A percentile compares a stretch with the other conserved stretches of the same genome.
These are phyloP conservation scores for Cyclotella distinguenda DNA, from an alignment of 108 stramenopile species.

Conservation along the genomic window DNA sequence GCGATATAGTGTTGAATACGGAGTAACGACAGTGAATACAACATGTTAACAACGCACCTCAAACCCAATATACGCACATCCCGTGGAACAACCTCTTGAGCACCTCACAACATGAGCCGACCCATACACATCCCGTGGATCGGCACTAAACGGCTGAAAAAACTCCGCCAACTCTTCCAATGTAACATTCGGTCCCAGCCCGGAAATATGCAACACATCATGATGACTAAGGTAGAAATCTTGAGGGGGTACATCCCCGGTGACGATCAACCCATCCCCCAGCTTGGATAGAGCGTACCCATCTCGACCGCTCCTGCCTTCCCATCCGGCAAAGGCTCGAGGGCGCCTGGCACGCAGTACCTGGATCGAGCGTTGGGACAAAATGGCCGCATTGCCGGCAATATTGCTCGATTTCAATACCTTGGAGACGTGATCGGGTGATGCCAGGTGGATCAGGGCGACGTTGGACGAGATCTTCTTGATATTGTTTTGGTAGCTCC, in stretches of 20 bases:
- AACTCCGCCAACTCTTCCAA: conserved; percentile 62
- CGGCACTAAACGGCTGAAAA: conserved; percentile 71
- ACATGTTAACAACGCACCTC: conserved; percentile 27
- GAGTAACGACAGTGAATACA: not conserved
- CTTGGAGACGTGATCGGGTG: conserved; percentile 57
- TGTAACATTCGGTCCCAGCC: conserved; percentile 62
- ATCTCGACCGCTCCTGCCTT: conserved; percentile 38
- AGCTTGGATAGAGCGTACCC: conserved; percentile 47
- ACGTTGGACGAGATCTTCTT: conserved; percentile 55
- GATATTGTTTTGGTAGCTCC: too few relatives aligned
- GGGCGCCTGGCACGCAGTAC: conserved; percentile 72
- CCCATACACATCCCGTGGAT: conserved; percentile 63
- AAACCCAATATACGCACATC: conserved; percentile 78
- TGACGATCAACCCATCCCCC: conserved; percentile 62
- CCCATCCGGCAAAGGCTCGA: conserved; percentile 56
- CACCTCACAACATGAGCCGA: conserved; percentile 81
- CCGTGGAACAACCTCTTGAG: conserved; percentile 61
- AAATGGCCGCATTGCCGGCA: conserved; percentile 47
- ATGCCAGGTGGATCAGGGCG: conserved; percentile 65
- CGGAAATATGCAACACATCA: conserved; percentile 60
- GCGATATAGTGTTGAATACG: not conserved
- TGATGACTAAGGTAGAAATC: conserved; percentile 75
- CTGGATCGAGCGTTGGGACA: conserved; percentile 63
- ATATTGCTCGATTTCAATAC: conserved; percentile 54
- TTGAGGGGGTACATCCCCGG: conserved; percentile 79